A percentile compares a stretch with the other conserved stretches of the same genome.
These are phyloP conservation scores for Scleromitrula shiraiana DNA, from an alignment of 2,329 filamentous ascomycete species.

Conservation along the genomic window DNA sequence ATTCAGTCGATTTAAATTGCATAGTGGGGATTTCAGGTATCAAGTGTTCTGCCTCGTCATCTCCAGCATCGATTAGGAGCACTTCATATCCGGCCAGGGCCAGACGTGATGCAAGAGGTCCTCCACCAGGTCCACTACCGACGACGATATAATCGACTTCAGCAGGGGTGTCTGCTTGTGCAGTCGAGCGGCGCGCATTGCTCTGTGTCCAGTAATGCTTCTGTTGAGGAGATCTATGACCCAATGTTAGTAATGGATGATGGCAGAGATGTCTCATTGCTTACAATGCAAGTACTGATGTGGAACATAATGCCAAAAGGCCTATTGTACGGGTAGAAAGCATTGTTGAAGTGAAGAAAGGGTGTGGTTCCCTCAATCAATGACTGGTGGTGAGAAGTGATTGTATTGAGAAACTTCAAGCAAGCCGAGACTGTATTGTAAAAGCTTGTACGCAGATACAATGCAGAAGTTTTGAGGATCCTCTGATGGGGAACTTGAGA, in stretches of 20 bases:
- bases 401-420: too few species aligned
- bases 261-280: background rate
- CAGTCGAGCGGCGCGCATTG: background rate
- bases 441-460: too few species aligned
- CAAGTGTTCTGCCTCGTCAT: slow-evolving; percentile 38
- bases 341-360: background rate
- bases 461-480: too few species aligned
- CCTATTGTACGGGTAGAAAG: background rate
- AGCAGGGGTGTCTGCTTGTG: background rate
- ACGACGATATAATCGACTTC: slow-evolving; percentile 43
- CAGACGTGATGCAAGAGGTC: slow-evolving; percentile 41
- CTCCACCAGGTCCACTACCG: slow-evolving; percentile 45
- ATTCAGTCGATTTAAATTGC: slow-evolving; percentile 38
- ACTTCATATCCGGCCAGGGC: slow-evolving; percentile 43
- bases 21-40: slow-evolving; percentile 40
- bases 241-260: background rate
- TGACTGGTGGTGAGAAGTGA: too few species aligned
- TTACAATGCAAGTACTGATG: slow-evolving; percentile 2
- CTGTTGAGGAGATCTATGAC: slow-evolving; percentile 1
- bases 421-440: too few species aligned
- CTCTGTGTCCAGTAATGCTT: slow-evolving; percentile 5
- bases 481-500: too few species aligned
- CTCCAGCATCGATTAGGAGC: slow-evolving; percentile 45
- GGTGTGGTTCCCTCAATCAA: too few species aligned
- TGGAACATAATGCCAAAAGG: background rate